Conservation (phyloP, 164 flowering plant genomes). For the Vitis rotundifolia region DNA sequence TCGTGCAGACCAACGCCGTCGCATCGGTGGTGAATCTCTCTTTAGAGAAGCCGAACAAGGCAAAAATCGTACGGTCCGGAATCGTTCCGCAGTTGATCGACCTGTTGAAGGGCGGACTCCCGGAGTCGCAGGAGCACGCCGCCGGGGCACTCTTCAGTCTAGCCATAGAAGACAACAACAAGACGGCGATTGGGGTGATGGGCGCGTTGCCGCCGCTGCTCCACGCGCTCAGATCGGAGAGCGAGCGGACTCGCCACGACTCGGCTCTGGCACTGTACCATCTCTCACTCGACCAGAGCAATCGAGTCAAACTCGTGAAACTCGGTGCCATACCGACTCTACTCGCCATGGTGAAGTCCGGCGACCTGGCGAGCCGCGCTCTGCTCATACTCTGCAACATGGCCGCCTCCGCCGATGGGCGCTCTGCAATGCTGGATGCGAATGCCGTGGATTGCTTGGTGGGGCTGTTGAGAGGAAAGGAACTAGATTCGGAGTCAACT, state of each 20-base stretch:
- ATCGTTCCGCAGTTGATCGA: conserved; percentile 70
- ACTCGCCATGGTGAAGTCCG: conserved; percentile 40
- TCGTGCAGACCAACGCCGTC: conserved; percentile 66
- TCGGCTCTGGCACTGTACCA: conserved; percentile 88
- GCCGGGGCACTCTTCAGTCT: conserved; percentile 93
- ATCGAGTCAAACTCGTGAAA: conserved; percentile 71
- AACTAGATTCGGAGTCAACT: conserved; percentile 40
- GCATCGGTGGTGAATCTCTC: conserved; percentile 89
- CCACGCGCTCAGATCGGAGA: conserved; percentile 64
- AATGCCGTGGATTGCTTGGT: conserved; percentile 72
- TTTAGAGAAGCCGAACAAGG: conserved; percentile 74
- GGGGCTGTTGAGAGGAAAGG: conserved; percentile 40
- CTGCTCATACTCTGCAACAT: conserved; percentile 72
- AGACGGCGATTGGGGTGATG: conserved; percentile 87
- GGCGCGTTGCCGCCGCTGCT: conserved; percentile 84
- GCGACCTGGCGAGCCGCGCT: conserved; percentile 41
- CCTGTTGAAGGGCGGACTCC: conserved; percentile 56
- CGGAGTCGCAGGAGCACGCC: conserved; percentile 87
- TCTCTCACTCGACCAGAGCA: conserved; percentile 63
- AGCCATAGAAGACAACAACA: conserved; percentile 80
- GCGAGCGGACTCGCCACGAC: conserved; percentile 75
- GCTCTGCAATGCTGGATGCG: conserved; percentile 79
- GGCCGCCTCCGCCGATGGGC: conserved; percentile 69
- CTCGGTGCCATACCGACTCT: conserved; percentile 62
- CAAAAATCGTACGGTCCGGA: conserved; percentile 80